Percentiles rank a stretch among this genome's conserved stretches.
Conservation (phyloP, 1,284 basidiomycete species). For the Cutaneotrichosporon sp. region DNA sequence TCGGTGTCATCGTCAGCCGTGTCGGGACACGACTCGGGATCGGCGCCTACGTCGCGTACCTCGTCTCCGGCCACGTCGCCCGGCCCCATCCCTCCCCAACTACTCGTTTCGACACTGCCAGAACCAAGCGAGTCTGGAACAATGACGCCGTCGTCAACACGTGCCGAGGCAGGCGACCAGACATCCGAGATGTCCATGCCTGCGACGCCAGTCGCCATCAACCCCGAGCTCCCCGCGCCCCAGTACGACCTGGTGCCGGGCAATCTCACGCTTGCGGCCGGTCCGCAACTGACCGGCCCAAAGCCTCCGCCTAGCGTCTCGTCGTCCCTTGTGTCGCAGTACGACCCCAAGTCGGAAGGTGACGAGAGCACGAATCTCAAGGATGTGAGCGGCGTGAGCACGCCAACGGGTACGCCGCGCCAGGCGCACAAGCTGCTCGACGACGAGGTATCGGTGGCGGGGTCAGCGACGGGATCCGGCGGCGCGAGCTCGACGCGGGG, state of each 20-base stretch:
- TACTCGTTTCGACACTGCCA: constrained; percentile 33
- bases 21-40: constrained; percentile 17
- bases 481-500: constrained; percentile 9
- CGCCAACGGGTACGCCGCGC: constrained; percentile 40
- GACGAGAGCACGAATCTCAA: constrained; percentile 32
- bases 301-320: constrained; percentile 21
- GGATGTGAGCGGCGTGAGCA: constrained; percentile 41
- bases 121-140: constrained; percentile 23
- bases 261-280: constrained; percentile 33
- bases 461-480: constrained; percentile 24
- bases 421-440: constrained; percentile 33
- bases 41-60: constrained; percentile 30
- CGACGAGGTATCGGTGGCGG: constrained; percentile 13
- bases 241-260: constrained; percentile 34
- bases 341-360: constrained; percentile 26
- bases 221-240: constrained; percentile 25
- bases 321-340: constrained; percentile 32
- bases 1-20: constrained; percentile 13
- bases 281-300: constrained; percentile 5
- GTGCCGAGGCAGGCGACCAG: constrained; percentile 40
- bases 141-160: constrained; percentile 42
- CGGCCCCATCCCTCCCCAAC: constrained; percentile 21
- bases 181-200: constrained; percentile 32
- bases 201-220: constrained; percentile 31
- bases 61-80: constrained; percentile 29